A percentile compares a stretch with the other conserved stretches of the same genome.
Conservation (phyloP, 805 yeast species). For the Candida easanensis region DNA sequence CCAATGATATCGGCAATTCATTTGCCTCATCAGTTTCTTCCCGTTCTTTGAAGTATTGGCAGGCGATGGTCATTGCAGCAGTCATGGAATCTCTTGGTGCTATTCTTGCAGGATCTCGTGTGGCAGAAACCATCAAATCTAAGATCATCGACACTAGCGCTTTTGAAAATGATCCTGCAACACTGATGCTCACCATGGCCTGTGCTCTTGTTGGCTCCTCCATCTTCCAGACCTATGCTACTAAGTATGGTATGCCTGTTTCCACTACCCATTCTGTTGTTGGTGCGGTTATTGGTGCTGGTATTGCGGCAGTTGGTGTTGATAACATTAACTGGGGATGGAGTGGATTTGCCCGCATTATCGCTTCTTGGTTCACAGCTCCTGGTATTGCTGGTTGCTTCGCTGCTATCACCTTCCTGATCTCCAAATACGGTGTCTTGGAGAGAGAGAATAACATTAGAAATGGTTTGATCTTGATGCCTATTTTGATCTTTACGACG, state of each 20-base stretch:
- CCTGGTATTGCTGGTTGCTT: constrained; percentile 66
- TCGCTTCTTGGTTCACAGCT: constrained; percentile 81
- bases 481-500: constrained; percentile 57
- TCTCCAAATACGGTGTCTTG: constrained; percentile 58
- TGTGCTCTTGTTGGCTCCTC: constrained; percentile 76
- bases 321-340: constrained; percentile 69
- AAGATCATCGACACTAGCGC: constrained; percentile 53
- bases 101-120: constrained; percentile 68
- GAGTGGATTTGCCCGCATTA: constrained; percentile 67
- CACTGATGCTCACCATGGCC: constrained; percentile 71
- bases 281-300: constrained; percentile 83
- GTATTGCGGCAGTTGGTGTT: constrained; percentile 38
- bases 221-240: constrained; percentile 65
- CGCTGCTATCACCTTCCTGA: constrained; percentile 55
- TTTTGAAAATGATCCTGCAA: constrained; percentile 58
- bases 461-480: constrained; percentile 57
- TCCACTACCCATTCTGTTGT: constrained; percentile 79
- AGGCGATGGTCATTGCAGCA: constrained; percentile 71
- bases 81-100: constrained; percentile 76
- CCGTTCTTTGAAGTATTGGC: constrained; percentile 65
- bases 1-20: constrained; percentile 82
- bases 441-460: constrained; percentile 54
- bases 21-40: constrained; percentile 76
- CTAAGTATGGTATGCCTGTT: constrained; percentile 69
- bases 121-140: constrained; percentile 67